phyloP scores from a whole-genome alignment of 2,329 filamentous ascomycete species.

The Colletotrichum tropicicola region DNA sequence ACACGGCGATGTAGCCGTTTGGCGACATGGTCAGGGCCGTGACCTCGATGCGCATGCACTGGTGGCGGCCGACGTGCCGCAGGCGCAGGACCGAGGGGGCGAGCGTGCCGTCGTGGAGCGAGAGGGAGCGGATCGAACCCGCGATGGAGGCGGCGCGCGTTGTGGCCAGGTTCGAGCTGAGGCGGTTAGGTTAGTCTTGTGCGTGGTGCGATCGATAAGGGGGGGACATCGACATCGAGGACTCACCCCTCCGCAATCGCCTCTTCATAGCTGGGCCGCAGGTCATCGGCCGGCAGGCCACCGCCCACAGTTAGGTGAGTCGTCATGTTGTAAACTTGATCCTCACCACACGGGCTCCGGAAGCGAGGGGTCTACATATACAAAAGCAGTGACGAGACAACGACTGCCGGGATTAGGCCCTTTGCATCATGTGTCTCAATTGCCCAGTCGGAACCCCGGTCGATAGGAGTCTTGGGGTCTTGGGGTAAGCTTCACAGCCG shows the following conservation, averaged over 20 bases:
- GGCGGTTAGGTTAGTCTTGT: not conserved
- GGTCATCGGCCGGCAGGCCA: not conserved
- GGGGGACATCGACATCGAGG: too few relatives aligned
- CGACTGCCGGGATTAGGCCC: not conserved
- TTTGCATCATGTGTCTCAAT: not conserved
- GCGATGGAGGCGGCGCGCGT: not conserved
- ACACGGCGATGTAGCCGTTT: not conserved
- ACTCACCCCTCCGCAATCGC: constrained; percentile 14
- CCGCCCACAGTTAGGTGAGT: not conserved
- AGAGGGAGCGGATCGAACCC: constrained; percentile 9
- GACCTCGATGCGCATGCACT: not conserved
- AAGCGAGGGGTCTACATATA: too few relatives aligned
- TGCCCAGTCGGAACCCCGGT: not conserved
- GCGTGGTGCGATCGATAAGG: too few relatives aligned
- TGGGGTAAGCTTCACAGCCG: not conserved
- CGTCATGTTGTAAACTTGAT: not conserved
- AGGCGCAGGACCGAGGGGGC: constrained; percentile 11
- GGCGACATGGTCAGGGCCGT: constrained; percentile 11
- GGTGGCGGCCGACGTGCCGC: not conserved
- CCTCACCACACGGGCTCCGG: too few relatives aligned
- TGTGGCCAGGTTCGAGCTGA: not conserved
- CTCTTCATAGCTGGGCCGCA: constrained; percentile 17
- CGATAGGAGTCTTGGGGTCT: not conserved
- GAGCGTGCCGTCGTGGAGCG: constrained; percentile 1
- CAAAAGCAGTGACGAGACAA: too few relatives aligned